Evolutionary conservation across 1,284 basidiomycete species (phyloP).

Genomic region (Gymnopus androsaceus): DNA sequence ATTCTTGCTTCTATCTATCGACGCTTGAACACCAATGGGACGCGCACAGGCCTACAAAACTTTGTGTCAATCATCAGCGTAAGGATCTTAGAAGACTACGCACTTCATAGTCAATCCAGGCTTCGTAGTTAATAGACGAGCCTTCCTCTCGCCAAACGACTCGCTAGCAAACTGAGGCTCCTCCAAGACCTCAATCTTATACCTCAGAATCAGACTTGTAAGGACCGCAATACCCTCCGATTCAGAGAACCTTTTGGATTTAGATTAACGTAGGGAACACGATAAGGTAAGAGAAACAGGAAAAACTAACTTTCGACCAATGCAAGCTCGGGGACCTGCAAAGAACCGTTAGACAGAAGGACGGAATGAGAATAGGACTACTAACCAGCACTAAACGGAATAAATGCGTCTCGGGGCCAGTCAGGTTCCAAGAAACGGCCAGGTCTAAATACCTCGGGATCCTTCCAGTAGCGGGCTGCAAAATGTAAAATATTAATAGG

Average conservation of each 20-base stretch:
- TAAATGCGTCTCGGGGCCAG: conserved; percentile 51
- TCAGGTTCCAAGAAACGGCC: conserved; percentile 48
- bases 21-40: no score
- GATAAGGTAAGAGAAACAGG: no score
- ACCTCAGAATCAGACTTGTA: conserved; percentile 46
- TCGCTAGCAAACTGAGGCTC: conserved; percentile 50
- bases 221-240: conserved; percentile 53
- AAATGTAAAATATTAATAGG: no score
- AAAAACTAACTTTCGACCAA: no score
- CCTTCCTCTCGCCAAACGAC: conserved; percentile 46
- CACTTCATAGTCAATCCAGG: conserved; percentile 44
- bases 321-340: no score
- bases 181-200: conserved; percentile 52
- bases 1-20: no score
- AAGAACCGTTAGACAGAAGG: no score
- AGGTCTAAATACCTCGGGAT: conserved; percentile 52
- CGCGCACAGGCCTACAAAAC: no score
- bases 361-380: no score
- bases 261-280: conserved; percentile 10
- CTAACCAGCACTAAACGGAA: conserved; percentile 54
- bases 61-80: no score
- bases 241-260: conserved; percentile 43
- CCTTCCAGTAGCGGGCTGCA: conserved; percentile 56
- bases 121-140: conserved; percentile 38
- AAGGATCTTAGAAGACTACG: no score